phyloP scores from a whole-genome alignment of 2,329 filamentous ascomycete genomes.

The Chaetomiaceae sp. region DNA sequence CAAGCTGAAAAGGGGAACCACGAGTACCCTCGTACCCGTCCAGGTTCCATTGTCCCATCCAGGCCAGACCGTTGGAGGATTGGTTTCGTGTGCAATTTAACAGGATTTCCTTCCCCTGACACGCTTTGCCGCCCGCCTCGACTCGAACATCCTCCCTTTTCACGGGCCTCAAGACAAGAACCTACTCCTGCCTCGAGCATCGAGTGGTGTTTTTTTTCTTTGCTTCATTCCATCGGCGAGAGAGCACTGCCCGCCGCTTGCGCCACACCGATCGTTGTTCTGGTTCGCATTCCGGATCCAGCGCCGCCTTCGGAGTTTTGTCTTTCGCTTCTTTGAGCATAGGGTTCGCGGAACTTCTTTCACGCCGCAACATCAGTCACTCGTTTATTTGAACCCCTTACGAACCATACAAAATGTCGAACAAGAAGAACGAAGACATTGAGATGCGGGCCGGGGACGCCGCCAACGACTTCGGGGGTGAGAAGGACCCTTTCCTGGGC shows the following conservation, averaged over 20 bases:
- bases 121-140: constrained; percentile 21
- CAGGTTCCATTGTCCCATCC: no score
- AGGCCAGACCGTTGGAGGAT: constrained; percentile 7
- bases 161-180: constrained; percentile 6
- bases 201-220: constrained; percentile 10
- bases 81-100: constrained; percentile 27
- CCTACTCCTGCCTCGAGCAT: constrained; percentile 6
- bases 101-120: constrained; percentile 23
- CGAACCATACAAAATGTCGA: constrained; percentile 58
- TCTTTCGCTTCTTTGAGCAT: neutral
- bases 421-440: constrained; percentile 86
- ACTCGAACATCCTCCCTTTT: constrained; percentile 11
- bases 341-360: neutral
- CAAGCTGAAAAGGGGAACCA: constrained; percentile 21
- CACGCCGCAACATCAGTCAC: neutral
- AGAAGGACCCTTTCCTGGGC: constrained; percentile 50
- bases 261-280: neutral
- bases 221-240: neutral
- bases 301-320: neutral
- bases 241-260: constrained; percentile 8
- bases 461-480: constrained; percentile 46
- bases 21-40: neutral
- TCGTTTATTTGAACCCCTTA: constrained; percentile 14
- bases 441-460: constrained; percentile 63
- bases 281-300: neutral